Base-by-base conservation (phyloP, 2,329 filamentous ascomycete genomes). In the Phyllosticta ampelicida region DNA sequence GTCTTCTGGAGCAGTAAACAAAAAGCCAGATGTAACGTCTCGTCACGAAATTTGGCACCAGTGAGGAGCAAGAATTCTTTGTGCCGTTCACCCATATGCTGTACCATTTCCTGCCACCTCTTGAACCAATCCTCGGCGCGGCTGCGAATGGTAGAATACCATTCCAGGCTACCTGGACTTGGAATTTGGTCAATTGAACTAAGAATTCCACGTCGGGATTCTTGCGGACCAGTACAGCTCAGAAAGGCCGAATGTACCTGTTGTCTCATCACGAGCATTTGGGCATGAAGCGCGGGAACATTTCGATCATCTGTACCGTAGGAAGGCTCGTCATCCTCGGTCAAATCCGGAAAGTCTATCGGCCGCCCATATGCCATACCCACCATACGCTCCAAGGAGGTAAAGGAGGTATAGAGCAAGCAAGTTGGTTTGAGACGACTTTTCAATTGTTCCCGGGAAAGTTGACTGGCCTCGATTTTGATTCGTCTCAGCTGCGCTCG, bases 381-480 rank as follows among this genome's bases (percentile, higher is more conserved):
- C 0, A 59, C 30, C 36, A 59, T 29, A 18, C 57, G 57, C 36
- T 59, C 57, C 44, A 59, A 21, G 9, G 48, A 55, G 16, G 55
- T 49, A 11, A 59, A 59, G n/a, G 48, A 52, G 48, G 53, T 51
- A 23, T 59, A 59, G 10, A 59, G 57, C 11, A 59, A 53, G n/a
- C n/a, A n/a, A n/a, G n/a, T n/a, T n/a, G n/a, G n/a, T n/a, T n/a
- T 8, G 23, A 26, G 23, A 26, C 23, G 23, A 26, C 23, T 26
- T 8, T 26, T 26, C 8, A 8, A 26, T 26, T 26, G 23, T 26
- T 26, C 23, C 23, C 8, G 23, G 23, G 23, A 3, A 26, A 26
- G 23, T 26, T 8, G 23, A 26, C 23, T 8, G 8, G 53, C 57
- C 9, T 53, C 53, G 30, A 53, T 55, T 23, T 55, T 59, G 23